A percentile compares a stretch with the other conserved stretches of the same genome.
Conservation (phyloP, 2,329 filamentous ascomycete genomes). For the Nectriaceae sp. region DNA sequence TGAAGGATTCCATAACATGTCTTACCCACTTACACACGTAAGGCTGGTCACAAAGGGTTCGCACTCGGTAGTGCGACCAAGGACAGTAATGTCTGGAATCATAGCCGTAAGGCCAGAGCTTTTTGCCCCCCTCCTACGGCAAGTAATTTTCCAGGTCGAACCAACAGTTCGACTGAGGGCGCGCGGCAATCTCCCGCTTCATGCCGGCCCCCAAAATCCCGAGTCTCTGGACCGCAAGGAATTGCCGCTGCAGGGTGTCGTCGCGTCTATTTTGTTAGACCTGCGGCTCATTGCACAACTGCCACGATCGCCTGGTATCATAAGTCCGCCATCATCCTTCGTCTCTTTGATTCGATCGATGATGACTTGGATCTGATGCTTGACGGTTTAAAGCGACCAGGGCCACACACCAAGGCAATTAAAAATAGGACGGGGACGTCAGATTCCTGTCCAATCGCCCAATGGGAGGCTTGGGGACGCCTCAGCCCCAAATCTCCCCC, state of each 20-base stretch:
- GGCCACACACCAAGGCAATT: not conserved
- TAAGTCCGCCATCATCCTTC: no score
- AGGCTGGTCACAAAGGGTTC: no score
- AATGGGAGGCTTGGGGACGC: conserved; percentile 5
- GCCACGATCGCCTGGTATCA: no score
- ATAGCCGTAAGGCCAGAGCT: no score
- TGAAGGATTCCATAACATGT: no score
- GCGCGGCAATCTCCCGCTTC: not conserved
- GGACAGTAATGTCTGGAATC: no score
- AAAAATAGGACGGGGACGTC: conserved; percentile 13
- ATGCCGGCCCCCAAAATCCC: not conserved
- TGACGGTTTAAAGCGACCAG: not conserved
- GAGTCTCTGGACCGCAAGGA: not conserved
- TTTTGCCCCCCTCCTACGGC: no score
- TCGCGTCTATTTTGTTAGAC: not conserved
- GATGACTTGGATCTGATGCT: not conserved
- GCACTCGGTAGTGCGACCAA: no score
- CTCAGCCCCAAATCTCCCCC: conserved; percentile 12
- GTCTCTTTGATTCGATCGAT: no score
- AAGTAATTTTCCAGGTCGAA: no score
- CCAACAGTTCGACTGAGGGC: not conserved
- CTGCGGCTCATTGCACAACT: not conserved
- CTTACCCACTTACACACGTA: no score
- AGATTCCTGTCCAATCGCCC: conserved; percentile 11
- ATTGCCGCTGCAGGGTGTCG: not conserved